Base-by-base conservation (phyloP, 345 rosid species). In the Gynandropsis gynandra region DNA sequence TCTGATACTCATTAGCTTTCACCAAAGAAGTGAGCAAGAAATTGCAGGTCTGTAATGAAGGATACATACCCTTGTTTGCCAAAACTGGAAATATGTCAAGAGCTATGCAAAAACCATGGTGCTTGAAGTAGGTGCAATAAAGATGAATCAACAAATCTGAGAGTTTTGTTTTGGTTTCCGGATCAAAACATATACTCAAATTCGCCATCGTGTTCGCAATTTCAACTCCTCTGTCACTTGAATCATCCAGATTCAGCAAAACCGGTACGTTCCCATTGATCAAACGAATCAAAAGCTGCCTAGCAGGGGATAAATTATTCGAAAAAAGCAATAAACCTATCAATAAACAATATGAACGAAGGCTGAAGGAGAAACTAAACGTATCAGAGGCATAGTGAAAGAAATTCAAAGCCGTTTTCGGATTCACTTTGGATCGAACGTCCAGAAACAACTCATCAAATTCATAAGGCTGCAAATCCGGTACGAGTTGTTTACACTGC, bases 301-400 rank as follows among this genome's bases (percentile, higher is more conserved):
- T 76, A 11, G 88, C 88, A 38, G 94, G 70, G 9, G 87, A 69
- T 20, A 43, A 29, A 33, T 70, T 65, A 52, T 71, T 64, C 37
- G 73, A 46, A 15, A 56, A 63, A 45, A 82, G 61, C 58, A 84
- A 79, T 64, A 77, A 66, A 32, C 72, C 74, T 50, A 88, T 61
- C 73, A 84, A 52, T 52, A 81, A 55, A 58, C 81, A 84, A 68
- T 80, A 84, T 43, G 90, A 80, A 24, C 79, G 76, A 47, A 72
- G 74, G 1, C 82, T 84, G 67, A 87, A 84, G n/a, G 48, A 75
- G 62, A 80, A 84, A 37, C 69, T 66, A 27, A 64, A 80, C 7
- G 74, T 56, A 44, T 62, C 62, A 3, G 81, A 70, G 1, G 94
- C 95, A 50, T 76, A 72, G 32, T 75, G 64, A 41, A 88, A 88